Evolutionary conservation across 2,329 filamentous ascomycete species (phyloP).

Genomic region (Xylariales sp.): DNA sequence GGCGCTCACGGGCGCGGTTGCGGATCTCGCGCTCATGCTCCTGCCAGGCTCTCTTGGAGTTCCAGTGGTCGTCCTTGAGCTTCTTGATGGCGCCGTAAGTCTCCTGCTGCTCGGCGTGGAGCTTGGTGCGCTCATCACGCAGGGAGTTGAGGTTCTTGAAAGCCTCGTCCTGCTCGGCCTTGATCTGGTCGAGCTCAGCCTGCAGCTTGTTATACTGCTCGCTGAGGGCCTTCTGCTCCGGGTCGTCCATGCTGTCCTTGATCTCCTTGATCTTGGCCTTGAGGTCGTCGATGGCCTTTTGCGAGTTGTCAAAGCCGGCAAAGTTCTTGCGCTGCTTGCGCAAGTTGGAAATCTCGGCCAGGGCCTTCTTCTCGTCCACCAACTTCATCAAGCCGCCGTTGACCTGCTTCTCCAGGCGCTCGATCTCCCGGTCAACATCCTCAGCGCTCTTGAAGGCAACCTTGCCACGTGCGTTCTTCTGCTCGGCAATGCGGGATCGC

Average conservation of each 20-base stretch:
- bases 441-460: conserved; percentile 82
- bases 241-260: conserved; percentile 85
- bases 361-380: conserved; percentile 94
- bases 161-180: conserved; percentile 84
- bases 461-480: conserved; percentile 79
- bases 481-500: conserved; percentile 78
- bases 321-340: conserved; percentile 92
- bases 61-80: conserved; percentile 85
- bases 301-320: conserved; percentile 72
- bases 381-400: conserved; percentile 89
- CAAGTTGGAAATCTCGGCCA: conserved; percentile 75
- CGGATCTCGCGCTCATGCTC: conserved; percentile 81
- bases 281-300: conserved; percentile 85
- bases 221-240: conserved; percentile 81
- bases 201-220: conserved; percentile 84
- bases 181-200: conserved; percentile 83
- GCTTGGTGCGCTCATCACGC: conserved; percentile 78
- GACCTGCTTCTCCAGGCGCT: conserved; percentile 76
- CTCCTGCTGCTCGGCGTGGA: conserved; percentile 80
- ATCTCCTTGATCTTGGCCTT: conserved; percentile 85
- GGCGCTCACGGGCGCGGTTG: conserved; percentile 70
- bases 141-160: conserved; percentile 84
- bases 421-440: conserved; percentile 82
- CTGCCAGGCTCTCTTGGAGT: conserved; percentile 74
- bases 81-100: conserved; percentile 80